phyloP scores from a whole-genome alignment of 495 filamentous ascomycete genomes.

The Talaromyces liani region DNA sequence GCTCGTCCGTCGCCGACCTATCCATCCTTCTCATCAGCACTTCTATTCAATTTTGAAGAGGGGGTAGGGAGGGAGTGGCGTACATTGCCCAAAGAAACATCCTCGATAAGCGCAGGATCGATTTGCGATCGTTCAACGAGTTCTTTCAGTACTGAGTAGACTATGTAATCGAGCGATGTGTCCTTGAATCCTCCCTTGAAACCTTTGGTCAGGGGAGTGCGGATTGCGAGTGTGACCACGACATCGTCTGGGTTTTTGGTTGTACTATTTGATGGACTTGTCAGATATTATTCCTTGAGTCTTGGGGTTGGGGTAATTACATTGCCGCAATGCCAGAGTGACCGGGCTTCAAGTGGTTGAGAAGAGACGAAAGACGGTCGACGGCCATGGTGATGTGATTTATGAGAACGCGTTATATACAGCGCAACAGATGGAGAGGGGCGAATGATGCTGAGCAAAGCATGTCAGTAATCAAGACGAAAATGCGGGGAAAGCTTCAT shows the following conservation, averaged over 20 bases:
- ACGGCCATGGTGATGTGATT: conserved; percentile 54
- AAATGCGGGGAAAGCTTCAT: conserved; percentile 2
- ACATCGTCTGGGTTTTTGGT: conserved; percentile 94
- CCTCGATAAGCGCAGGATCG: conserved; percentile 79
- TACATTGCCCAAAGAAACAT: conserved; percentile 90
- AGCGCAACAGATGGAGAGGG: not conserved
- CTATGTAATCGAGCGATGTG: conserved; percentile 77
- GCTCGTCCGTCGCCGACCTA: conserved; percentile 82
- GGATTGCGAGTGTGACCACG: conserved; percentile 78
- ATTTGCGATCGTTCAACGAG: conserved; percentile 65
- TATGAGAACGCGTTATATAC: not conserved
- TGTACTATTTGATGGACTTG: conserved; percentile 46
- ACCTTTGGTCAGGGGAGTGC: conserved; percentile 72
- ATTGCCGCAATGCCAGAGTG: conserved; percentile 62
- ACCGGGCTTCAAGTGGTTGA: conserved; percentile 75
- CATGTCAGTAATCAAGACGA: not conserved
- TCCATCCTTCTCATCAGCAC: conserved; percentile 7
- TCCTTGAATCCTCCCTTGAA: conserved; percentile 90
- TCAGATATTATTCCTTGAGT: not conserved
- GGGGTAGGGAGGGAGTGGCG: conserved; percentile 11
- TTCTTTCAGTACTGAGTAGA: conserved; percentile 73
- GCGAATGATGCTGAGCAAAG: not conserved
- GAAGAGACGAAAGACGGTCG: conserved; percentile 77
- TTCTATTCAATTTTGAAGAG: not conserved
- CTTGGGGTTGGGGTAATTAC: conserved; percentile 41